phyloP scores from a whole-genome alignment of 2,329 filamentous ascomycete species.

The Hypoxylon sp. region DNA sequence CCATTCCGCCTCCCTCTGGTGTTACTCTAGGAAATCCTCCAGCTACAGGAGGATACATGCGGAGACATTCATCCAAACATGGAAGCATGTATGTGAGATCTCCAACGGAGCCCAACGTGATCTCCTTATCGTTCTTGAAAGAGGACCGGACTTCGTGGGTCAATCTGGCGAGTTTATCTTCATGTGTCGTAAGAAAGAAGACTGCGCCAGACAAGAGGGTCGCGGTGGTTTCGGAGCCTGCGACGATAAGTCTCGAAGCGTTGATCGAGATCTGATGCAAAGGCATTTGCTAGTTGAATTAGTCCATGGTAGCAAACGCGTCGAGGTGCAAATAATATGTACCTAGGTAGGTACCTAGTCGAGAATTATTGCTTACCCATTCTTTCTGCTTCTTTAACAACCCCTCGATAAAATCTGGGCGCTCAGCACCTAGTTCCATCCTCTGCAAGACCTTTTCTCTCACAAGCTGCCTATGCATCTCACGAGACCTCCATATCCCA shows the following conservation, averaged over 20 bases:
- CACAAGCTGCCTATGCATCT: constrained; percentile 31
- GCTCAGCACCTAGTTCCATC: constrained; percentile 39
- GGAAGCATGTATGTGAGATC: constrained; percentile 52
- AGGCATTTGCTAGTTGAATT: neutral
- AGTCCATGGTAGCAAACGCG: constrained; percentile 28
- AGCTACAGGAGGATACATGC: constrained; percentile 54
- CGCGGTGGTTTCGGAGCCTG: constrained; percentile 65
- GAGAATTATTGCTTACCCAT: constrained; percentile 2
- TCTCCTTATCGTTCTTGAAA: constrained; percentile 57
- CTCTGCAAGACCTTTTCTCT: constrained; percentile 33
- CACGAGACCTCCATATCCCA: constrained; percentile 21
- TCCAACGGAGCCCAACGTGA: constrained; percentile 51
- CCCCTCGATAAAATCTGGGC: constrained; percentile 45
- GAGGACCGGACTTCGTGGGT: constrained; percentile 58
- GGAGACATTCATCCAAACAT: constrained; percentile 56
- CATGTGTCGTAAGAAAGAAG: constrained; percentile 58
- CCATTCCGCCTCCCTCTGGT: neutral
- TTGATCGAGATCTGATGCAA: constrained; percentile 27
- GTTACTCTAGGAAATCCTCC: neutral
- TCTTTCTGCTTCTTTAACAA: constrained; percentile 3
- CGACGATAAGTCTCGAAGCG: constrained; percentile 56
- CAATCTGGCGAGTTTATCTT: constrained; percentile 56
- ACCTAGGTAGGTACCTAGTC: neutral
- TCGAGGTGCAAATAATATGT: neutral
- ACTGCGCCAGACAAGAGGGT: constrained; percentile 57